Evolutionary conservation across 768 basidiomycete species (phyloP), one percentile per base, ranked within the genome.

Genomic region (Tricholoma sp.): DNA sequence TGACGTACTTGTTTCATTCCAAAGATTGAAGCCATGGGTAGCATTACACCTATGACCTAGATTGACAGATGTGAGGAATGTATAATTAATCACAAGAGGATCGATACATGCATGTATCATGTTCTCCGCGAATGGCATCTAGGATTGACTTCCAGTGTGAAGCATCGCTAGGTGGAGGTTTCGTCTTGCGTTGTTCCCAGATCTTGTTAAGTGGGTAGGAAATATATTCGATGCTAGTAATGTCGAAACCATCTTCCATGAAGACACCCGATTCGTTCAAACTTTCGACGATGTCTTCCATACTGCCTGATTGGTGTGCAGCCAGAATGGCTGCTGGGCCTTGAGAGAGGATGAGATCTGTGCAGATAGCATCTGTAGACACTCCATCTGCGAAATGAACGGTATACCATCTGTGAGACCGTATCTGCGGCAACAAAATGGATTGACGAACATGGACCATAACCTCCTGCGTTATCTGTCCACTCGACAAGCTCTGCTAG

Each of bases 111-210:
- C 55, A 66, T 24, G 53, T 52, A 50, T 64, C 63, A 14, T 61
- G 45, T 14, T 54, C 56, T 34, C 56, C 59, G 6, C 24, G 52
- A 27, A 57, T 34, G 2, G 51, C 58, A 6, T 61, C 57, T 10
- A 67, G 53, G 34, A 67, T 59, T 14, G 66, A 62, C 27, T 35
- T 59, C 63, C 63, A 67, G 46, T 64, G 61, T 1, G 60, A 53
- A 16, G 34, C 24, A 37, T 64, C 53, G 16, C 29, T 41, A 19
- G 60, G 41, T 10, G 64, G 63, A 34, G 59, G 61, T 54, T 64
- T 65, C 21, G 53, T 47, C 43, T 63, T 64, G 24, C 66, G 61
- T 52, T 59, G 57, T 46, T 64, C 57, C 61, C 57, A 64, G 5
- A 67, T 57, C n/a, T 45, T 54, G 4, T 16, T 27, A 1, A 67